These are phyloP conservation scores for Cystofilobasidium ferigula DNA, from an alignment of 768 basidiomycete species.

Conservation along the genomic window DNA sequence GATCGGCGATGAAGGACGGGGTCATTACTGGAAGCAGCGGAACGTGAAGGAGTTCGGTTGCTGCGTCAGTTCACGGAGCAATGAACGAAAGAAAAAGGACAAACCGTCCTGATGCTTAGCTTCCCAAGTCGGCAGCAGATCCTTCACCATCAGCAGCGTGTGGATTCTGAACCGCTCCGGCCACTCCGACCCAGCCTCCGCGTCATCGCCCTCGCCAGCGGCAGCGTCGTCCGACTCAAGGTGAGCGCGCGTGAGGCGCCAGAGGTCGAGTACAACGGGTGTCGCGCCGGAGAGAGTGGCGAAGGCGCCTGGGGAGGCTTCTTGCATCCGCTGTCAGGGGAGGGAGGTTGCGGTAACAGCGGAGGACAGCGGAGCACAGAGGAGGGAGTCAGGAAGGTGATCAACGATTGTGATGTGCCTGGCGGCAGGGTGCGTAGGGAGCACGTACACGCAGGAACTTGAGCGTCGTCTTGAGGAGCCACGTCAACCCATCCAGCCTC, in stretches of 20 bases:
- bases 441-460: slow-evolving; percentile 7
- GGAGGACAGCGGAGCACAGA: no score
- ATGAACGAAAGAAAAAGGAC: not conserved
- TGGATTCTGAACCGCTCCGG: slow-evolving; percentile 5
- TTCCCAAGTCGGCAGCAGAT: slow-evolving; percentile 20
- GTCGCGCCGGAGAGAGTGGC: no score
- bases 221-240: not conserved
- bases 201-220: no score
- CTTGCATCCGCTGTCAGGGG: no score
- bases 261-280: no score
- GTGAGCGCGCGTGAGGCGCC: not conserved
- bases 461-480: slow-evolving; percentile 4
- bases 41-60: not conserved
- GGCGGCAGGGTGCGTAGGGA: not conserved
- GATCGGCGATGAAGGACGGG: slow-evolving; percentile 7
- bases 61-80: not conserved
- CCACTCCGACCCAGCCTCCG: slow-evolving; percentile 9
- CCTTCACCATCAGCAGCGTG: slow-evolving; percentile 8
- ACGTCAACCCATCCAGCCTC: slow-evolving; percentile 6
- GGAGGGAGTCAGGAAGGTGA: no score
- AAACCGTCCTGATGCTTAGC: not conserved
- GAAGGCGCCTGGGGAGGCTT: no score
- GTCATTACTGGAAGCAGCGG: slow-evolving; percentile 3
- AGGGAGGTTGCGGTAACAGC: no score
- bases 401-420: no score